Conservation (phyloP, 805 yeast species). For the Phaffomyces opuntiae region DNA sequence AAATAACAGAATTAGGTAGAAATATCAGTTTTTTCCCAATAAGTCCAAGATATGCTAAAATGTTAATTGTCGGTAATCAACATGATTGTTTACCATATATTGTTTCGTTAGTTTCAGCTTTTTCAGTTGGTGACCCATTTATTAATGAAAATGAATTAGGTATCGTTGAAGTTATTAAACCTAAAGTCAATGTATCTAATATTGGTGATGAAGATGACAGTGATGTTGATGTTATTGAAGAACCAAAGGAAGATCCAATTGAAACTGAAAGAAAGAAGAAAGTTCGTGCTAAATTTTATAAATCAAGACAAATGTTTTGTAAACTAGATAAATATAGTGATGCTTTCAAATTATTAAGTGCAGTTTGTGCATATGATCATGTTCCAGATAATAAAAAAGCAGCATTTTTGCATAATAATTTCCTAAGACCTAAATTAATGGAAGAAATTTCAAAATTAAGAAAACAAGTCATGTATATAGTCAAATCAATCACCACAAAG, state of each 20-base stretch:
- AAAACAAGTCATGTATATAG: constrained; percentile 70
- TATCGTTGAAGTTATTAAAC: constrained; percentile 24
- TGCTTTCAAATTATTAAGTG: constrained; percentile 66
- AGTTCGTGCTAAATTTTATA: constrained; percentile 44
- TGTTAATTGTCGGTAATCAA: constrained; percentile 84
- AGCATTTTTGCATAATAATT: constrained; percentile 51
- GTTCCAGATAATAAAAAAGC: constrained; percentile 41
- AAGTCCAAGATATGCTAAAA: constrained; percentile 88
- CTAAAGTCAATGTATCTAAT: constrained; percentile 8
- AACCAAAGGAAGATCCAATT: constrained; percentile 28
- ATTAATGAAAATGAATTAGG: constrained; percentile 71
- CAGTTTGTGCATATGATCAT: constrained; percentile 83
- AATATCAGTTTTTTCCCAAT: constrained; percentile 89
- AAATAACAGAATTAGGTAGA: constrained; percentile 71
- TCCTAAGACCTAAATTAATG: constrained; percentile 73
- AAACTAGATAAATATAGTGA: constrained; percentile 72
- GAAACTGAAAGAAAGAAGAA: constrained; percentile 30
- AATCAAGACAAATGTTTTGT: constrained; percentile 54
- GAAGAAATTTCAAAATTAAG: constrained; percentile 79
- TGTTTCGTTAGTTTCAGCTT: constrained; percentile 85
- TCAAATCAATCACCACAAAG: constrained; percentile 53
- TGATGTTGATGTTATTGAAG: constrained; percentile 21
- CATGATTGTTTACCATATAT: constrained; percentile 78
- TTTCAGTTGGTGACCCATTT: constrained; percentile 92
- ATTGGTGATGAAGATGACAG: constrained; percentile 25